A percentile compares a stretch with the other conserved stretches of the same genome.
These are phyloP conservation scores for Epichloe bromicola DNA, from an alignment of 2,329 filamentous ascomycete species.

Conservation along the genomic window DNA sequence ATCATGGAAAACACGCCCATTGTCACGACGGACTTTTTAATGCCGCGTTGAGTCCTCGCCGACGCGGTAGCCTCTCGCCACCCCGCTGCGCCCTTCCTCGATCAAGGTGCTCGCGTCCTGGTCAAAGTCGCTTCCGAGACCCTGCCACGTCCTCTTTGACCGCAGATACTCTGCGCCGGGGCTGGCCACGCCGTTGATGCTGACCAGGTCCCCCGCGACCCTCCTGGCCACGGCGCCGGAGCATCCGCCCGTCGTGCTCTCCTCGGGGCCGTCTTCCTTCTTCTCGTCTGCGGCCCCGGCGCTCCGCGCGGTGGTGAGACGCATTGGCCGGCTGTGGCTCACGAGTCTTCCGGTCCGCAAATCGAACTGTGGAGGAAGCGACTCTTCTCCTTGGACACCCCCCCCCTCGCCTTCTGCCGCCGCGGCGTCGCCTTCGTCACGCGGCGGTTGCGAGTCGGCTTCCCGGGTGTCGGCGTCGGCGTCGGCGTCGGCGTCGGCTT, in stretches of 20 bases:
- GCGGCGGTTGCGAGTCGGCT: slow-evolving; percentile 8
- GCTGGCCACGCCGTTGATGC: slow-evolving; percentile 75
- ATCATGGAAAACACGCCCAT: too few species aligned
- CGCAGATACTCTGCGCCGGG: slow-evolving; percentile 81
- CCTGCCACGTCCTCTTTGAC: slow-evolving; percentile 78
- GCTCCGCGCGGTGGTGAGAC: slow-evolving; percentile 26
- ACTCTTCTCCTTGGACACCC: slow-evolving; percentile 48
- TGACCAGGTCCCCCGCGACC: slow-evolving; percentile 50
- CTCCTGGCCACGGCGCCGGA: slow-evolving; percentile 42
- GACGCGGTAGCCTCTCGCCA: slow-evolving; percentile 79
- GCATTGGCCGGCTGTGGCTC: slow-evolving; percentile 65
- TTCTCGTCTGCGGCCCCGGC: slow-evolving; percentile 8
- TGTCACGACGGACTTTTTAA: slow-evolving; percentile 5
- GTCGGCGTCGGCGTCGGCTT: slow-evolving; percentile 15
- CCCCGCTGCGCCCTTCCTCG: slow-evolving; percentile 75
- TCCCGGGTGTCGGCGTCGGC: slow-evolving; percentile 13
- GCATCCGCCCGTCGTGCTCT: background rate
- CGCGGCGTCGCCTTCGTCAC: background rate
- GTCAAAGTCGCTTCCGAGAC: slow-evolving; percentile 75
- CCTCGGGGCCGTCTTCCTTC: slow-evolving; percentile 5
- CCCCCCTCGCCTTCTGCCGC: slow-evolving; percentile 15
- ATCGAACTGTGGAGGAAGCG: slow-evolving; percentile 81
- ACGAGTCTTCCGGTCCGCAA: slow-evolving; percentile 76
- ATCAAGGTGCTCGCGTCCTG: slow-evolving; percentile 51
- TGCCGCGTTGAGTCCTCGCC: slow-evolving; percentile 38